These are phyloP conservation scores for Prosopis cineraria DNA, from an alignment of 306 rosid genomes.

Conservation along the genomic window DNA sequence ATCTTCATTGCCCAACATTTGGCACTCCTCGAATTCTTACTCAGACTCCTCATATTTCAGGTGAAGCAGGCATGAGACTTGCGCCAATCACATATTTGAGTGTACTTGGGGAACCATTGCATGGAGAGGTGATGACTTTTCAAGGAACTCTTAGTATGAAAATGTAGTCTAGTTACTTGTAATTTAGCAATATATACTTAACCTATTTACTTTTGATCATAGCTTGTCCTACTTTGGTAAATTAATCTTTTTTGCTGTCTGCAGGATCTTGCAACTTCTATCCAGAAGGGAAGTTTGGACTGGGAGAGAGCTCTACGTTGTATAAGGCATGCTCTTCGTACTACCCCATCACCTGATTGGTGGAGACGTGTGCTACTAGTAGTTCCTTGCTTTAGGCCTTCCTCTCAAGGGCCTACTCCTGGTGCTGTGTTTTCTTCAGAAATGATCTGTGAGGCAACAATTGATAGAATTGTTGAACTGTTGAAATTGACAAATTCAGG, in stretches of 20 bases:
- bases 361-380: conserved; percentile 97
- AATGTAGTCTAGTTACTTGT: conserved; percentile 18
- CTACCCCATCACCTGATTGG: conserved; percentile 99
- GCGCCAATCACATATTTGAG: conserved; percentile 94
- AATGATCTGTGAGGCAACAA: conserved; percentile 91
- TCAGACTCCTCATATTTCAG: conserved; percentile 65
- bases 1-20: conserved; percentile 97
- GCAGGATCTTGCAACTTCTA: conserved; percentile 81
- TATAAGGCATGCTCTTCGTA: conserved; percentile 87
- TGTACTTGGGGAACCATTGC: conserved; percentile 95
- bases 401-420: conserved; percentile 72
- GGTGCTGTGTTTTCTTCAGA: conserved; percentile 98
- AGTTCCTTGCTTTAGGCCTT: conserved; percentile 76
- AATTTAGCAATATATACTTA: conserved; percentile 16
- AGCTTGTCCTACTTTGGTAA: conserved; percentile 28
- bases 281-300: conserved; percentile 92
- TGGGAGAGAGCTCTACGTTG: conserved; percentile 99
- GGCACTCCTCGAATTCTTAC: conserved; percentile 82
- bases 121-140: conserved; percentile 84
- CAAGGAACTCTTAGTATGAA: conserved; percentile 27
- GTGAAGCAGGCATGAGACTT: conserved; percentile 77
- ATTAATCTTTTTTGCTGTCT: conserved; percentile 37
- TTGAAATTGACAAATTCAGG: conserved; percentile 93
- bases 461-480: conserved; percentile 90
- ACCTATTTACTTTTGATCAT: conserved; percentile 31